Base-by-base conservation (phyloP, 257 asterid species). In the Eucommia ulmoides region DNA sequence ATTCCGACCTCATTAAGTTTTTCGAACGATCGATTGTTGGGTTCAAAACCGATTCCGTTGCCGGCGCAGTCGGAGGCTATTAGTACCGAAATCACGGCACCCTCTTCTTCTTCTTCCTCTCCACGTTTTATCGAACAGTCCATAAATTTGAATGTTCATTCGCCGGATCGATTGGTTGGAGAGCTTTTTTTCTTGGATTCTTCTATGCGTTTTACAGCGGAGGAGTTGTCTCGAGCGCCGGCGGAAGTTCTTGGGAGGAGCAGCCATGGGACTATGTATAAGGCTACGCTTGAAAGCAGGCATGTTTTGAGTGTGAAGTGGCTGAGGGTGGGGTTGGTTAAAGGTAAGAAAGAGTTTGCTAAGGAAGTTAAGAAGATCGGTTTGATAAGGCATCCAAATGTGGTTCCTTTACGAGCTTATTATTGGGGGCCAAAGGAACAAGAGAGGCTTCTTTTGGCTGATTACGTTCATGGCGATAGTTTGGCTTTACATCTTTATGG, bases 201-300 rank as follows among this genome's bases (percentile, higher is more conserved):
- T 19, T 83, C 93, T 19, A 69, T 87, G 15, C 38, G 62, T 35
- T 87, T 87, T 69, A 83, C 94, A 20, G 93, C 94, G 25, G 89
- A 76, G 74, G 93, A 83, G 66, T 66, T 87, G 65, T 87, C 96
- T 56, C 83, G 93, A 49, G 96, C 96, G 59, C 96, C 94, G 24
- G 96, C 96, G 11, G 96, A 87, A 74, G 96, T 87, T 33, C 84
- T 87, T 56, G 96, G 96, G 49, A 72, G 96, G 72, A 87, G 96
- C 70, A 83, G 86, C 72, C 96, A 87, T 62, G 96, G 96, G 50
- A 87, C 96, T 20, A 54, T 87, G 55, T 87, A 87, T 64, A 87
- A 87, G 69, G 91, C 96, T 56, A 83, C 89, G 42, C 65, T 87
- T n/a, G 84, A 64, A 64, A 87, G 64, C 24, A 84, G 93, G 52